Evolutionary conservation across 2,329 filamentous ascomycete species (phyloP), one percentile per base, ranked within the genome.

Genomic region (Calonectria pauciramosa): DNA sequence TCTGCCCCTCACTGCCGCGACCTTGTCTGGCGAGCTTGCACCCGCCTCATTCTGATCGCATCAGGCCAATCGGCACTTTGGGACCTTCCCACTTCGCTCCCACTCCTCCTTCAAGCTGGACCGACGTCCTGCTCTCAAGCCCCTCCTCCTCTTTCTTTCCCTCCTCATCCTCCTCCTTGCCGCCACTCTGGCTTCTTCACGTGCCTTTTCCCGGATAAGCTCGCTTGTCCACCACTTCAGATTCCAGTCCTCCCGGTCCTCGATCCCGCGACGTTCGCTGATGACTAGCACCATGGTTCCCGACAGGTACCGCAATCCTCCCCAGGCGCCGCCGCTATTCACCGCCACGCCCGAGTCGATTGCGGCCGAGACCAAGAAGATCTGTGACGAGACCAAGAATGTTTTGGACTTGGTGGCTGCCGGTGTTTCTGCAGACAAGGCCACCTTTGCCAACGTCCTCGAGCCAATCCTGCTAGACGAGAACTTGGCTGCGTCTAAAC

Each of bases 281-380:
- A 85, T 83, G 77, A 92, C 89, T 78, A 89, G 86, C 83, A 90
- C 85, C 82, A 94, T 95, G 93, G 91, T 91, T 78, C 89, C 91
- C 74, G 85, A 89, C 78, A 91, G 92, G 85, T 95, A 94, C 86
- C 90, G 90, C 84, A 93, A 90, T 82, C 94, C 94, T 76, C 94
- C 95, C 3, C 94, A 96, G 88, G 89, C 93, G 51, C 94, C 95
- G 72, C 94, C 94, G 70, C 89, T 92, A 82, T 97, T 96, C 86
- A 95, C 90, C 4, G 93, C 93, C 79, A 96, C 94, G 60, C 91
- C 93, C 77, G 90, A 93, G 74, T 91, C 90, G 78, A 90, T 97
- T 78, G 85, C 94, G 52, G 87, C 89, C 75, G 92, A 94, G 79
- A 92, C 94, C 64, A 91, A 94, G 86, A 87, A 87, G 70, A 85